Evolutionary conservation across 1,284 basidiomycete species (phyloP), one percentile per base, ranked within the genome.

Genomic region (Ceratobasidium sp.): DNA sequence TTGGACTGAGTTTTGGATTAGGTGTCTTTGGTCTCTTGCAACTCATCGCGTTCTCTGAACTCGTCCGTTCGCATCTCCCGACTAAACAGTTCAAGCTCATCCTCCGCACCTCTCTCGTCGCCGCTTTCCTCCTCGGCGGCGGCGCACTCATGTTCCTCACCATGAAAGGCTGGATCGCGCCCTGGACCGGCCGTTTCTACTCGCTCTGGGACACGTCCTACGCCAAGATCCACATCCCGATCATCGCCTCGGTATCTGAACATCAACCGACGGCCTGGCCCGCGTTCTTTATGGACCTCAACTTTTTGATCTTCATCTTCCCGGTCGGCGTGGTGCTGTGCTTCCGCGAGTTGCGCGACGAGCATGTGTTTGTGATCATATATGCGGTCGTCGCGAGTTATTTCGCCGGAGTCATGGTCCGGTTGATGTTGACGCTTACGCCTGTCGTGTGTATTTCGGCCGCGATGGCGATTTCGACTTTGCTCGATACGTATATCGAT

Each of bases 231-330:
- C 94, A 96, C 85, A 96, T 98, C 83, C 97, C 97, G 49, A 99
- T 99, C 88, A 99, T 99, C 83, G 98, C 98, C 6, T 99, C 97
- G 26, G 98, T 99, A 23, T 98, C 97, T n/a, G 98, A 99, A 86
- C 98, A 99, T 87, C 98, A 99, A 85, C 98, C 98, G 18, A 99
- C 98, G 12, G 97, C 98, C 55, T 99, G 98, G 98, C 97, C 97
- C 3, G 94, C 97, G 2, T 99, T 99, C 91, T 99, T 98, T 89
- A 99, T 98, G 92, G 97, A 99, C 86, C 91, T 99, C 79, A 94
- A 99, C 83, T 94, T 98, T 90, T 93, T 99, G 84, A 94, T 99
- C 83, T 98, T 97, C 91, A 87, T 98, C 78, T 99, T 99, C 92
- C 98, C 98, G 4, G 97, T 96, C 39, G 98, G 98, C 80, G 95